These are phyloP conservation scores for Casuarina glauca DNA, from an alignment of 306 rosid genomes.

Conservation along the genomic window DNA sequence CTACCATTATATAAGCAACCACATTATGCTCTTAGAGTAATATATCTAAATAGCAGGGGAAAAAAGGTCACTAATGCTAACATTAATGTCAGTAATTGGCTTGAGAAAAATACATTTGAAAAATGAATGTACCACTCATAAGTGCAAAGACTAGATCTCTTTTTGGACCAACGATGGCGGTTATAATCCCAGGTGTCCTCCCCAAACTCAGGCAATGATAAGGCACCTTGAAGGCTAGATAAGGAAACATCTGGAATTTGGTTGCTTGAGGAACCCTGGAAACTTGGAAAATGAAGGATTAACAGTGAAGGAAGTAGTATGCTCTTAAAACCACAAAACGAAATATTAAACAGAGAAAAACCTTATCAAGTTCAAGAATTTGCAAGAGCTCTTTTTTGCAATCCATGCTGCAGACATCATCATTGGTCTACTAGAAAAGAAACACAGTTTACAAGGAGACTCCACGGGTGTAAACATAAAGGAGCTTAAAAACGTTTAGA, in stretches of 20 bases:
- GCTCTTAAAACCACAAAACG: constrained; percentile 7
- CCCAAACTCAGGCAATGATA: constrained; percentile 45
- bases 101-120: constrained; percentile 12
- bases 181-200: constrained; percentile 79
- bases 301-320: constrained; percentile 21
- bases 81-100: constrained; percentile 20
- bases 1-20: constrained; percentile 19
- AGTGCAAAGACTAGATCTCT: constrained; percentile 63
- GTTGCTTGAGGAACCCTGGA: constrained; percentile 45
- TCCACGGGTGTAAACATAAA: constrained; percentile 16
- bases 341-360: constrained; percentile 13
- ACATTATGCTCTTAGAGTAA: constrained; percentile 4
- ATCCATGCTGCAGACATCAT: constrained; percentile 89
- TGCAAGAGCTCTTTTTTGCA: constrained; percentile 75
- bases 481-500: background rate
- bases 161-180: constrained; percentile 69
- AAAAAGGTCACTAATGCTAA: constrained; percentile 2
- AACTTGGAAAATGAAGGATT: constrained; percentile 1
- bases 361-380: constrained; percentile 47
- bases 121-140: constrained; percentile 67
- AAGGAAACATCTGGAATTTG: constrained; percentile 37
- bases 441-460: constrained; percentile 13
- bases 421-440: constrained; percentile 61
- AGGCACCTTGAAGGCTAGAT: constrained; percentile 33
- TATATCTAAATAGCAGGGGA: constrained; percentile 17